These are phyloP conservation scores for Plectosphaerella sp. DNA, from an alignment of 2,329 filamentous ascomycete species.

Conservation along the genomic window DNA sequence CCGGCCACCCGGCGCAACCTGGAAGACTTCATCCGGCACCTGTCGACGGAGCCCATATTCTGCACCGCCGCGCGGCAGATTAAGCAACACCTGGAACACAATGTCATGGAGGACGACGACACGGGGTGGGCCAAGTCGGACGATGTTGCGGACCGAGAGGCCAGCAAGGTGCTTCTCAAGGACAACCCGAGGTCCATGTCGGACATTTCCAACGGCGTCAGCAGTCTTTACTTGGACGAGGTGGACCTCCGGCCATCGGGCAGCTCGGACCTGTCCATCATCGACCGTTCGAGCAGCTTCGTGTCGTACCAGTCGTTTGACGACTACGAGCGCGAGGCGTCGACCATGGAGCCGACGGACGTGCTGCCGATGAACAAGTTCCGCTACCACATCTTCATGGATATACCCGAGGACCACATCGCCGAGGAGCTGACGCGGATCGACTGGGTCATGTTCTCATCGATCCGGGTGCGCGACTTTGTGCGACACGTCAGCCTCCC, in stretches of 20 bases:
- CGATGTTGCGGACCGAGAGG: conserved; percentile 34
- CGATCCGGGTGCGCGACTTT: conserved; percentile 87
- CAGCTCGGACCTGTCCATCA: conserved; percentile 37
- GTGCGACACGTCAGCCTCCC: conserved; percentile 85
- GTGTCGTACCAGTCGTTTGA: conserved; percentile 65
- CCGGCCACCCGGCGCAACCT: conserved; percentile 67
- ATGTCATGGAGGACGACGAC: conserved; percentile 81
- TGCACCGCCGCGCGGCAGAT: conserved; percentile 84
- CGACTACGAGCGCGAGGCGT: conserved; percentile 75
- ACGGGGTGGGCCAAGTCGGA: conserved; percentile 88
- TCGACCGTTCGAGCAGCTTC: conserved; percentile 31
- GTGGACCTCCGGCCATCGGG: conserved; percentile 38
- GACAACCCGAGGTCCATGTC: conserved; percentile 11
- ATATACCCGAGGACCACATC: conserved; percentile 76
- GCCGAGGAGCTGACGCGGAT: conserved; percentile 91
- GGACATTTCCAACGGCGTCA: conserved; percentile 41
- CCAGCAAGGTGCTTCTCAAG: conserved; percentile 28
- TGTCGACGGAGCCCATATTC: conserved; percentile 78
- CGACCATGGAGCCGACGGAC: conserved; percentile 64
- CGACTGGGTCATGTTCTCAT: conserved; percentile 97
- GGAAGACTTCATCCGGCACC: conserved; percentile 67
- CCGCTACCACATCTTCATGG: conserved; percentile 89
- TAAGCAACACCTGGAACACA: conserved; percentile 66
- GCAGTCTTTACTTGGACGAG: conserved; percentile 44
- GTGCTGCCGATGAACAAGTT: conserved; percentile 72